phyloP scores from a whole-genome alignment of 306 rosid genomes.

The Inga laurina region DNA sequence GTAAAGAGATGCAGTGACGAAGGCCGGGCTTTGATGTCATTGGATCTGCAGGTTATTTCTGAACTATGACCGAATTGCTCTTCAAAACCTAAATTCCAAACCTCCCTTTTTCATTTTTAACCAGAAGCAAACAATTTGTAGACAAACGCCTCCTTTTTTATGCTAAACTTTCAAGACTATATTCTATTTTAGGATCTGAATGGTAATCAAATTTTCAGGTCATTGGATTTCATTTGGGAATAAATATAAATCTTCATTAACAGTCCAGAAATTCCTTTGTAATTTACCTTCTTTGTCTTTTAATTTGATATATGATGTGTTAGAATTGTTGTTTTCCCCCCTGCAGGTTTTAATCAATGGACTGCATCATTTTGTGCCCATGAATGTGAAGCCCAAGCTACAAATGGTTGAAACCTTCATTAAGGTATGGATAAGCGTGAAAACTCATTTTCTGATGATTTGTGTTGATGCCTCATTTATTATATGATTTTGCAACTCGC shows the following conservation, averaged over 20 bases:
- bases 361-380: constrained; percentile 75
- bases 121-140: background rate
- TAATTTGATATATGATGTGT: constrained; percentile 21
- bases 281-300: constrained; percentile 20
- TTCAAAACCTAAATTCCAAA: background rate
- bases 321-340: constrained; percentile 24
- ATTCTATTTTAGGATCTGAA: constrained; percentile 26
- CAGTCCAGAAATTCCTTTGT: background rate
- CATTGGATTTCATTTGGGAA: constrained; percentile 1
- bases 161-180: background rate
- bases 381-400: constrained; percentile 81
- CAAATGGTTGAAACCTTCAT: constrained; percentile 89
- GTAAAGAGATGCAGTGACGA: constrained; percentile 95
- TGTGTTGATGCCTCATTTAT: constrained; percentile 23
- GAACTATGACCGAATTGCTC: constrained; percentile 4
- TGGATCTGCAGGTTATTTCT: constrained; percentile 73
- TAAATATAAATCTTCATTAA: constrained; percentile 17
- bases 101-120: background rate
- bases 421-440: constrained; percentile 57
- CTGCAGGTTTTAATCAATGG: constrained; percentile 97
- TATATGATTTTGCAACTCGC: constrained; percentile 8
- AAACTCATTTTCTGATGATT: background rate
- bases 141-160: background rate
- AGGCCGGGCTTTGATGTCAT: constrained; percentile 96
- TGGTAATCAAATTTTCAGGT: constrained; percentile 1